These are phyloP conservation scores for Suillus luteus DNA, from an alignment of 768 basidiomycete species.

Conservation along the genomic window DNA sequence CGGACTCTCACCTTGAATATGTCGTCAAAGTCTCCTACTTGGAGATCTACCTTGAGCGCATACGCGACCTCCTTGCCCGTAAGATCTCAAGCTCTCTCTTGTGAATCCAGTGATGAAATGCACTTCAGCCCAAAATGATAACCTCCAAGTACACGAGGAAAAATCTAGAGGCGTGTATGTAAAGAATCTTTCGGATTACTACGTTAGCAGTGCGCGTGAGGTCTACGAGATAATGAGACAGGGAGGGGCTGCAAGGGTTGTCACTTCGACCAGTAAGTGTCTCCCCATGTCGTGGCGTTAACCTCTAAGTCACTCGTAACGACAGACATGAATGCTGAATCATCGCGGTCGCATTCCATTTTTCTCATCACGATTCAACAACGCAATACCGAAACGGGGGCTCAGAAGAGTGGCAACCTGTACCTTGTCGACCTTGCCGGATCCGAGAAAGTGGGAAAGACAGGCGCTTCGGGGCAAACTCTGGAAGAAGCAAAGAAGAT, in stretches of 20 bases:
- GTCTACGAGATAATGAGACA: slow-evolving; percentile 99
- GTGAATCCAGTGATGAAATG: not conserved
- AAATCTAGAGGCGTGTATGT: slow-evolving; percentile 98
- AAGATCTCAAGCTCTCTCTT: slow-evolving; percentile 33
- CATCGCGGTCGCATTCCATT: slow-evolving; percentile 98
- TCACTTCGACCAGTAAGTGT: slow-evolving; percentile 88
- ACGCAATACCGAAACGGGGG: slow-evolving; percentile 93
- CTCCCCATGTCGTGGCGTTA: slow-evolving; percentile 7
- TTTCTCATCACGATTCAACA: slow-evolving; percentile 98
- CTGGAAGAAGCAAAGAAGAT: slow-evolving; percentile 99
- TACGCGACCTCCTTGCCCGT: slow-evolving; percentile 95
- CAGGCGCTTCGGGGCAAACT: slow-evolving; percentile 97
- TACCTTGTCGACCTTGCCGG: slow-evolving; percentile 98
- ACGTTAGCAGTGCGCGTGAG: slow-evolving; percentile 92
- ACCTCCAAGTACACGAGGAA: slow-evolving; percentile 97
- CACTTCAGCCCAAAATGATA: slow-evolving; percentile 87
- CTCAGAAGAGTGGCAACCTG: slow-evolving; percentile 93
- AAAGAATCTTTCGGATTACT: slow-evolving; percentile 96
- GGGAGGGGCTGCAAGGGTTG: slow-evolving; percentile 87
- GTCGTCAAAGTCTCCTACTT: slow-evolving; percentile 99
- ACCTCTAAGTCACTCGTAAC: slow-evolving; percentile 10
- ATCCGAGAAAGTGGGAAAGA: slow-evolving; percentile 99
- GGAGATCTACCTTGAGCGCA: slow-evolving; percentile 98
- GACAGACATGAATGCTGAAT: slow-evolving; percentile 99
- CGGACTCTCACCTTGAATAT: slow-evolving; percentile 94